Evolutionary conservation across 345 rosid species (phyloP).

Genomic region (Litchi chinensis): DNA sequence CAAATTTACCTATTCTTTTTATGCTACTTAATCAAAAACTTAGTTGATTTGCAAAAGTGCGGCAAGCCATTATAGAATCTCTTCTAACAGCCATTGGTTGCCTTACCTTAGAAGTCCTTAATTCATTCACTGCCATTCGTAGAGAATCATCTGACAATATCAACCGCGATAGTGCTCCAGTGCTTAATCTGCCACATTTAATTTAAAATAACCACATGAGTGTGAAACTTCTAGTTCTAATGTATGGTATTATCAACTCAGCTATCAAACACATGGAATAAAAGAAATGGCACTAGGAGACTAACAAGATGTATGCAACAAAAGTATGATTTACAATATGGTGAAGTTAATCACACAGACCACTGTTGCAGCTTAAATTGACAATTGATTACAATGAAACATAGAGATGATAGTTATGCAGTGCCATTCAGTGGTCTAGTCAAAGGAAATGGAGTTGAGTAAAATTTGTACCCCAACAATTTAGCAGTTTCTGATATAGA

Average conservation of each 20-base stretch:
- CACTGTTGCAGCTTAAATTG: no score
- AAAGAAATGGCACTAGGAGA: background rate
- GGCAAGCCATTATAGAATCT: background rate
- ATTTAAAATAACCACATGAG: slow-evolving; percentile 1
- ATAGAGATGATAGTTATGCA: no score
- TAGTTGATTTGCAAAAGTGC: background rate
- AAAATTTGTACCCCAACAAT: slow-evolving; percentile 52
- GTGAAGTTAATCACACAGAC: no score
- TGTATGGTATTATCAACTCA: background rate
- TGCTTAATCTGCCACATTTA: slow-evolving; percentile 66
- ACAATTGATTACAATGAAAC: no score
- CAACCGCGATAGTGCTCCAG: slow-evolving; percentile 91
- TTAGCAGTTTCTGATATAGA: slow-evolving; percentile 84
- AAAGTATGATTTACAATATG: background rate
- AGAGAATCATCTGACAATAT: slow-evolving; percentile 86
- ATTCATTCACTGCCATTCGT: slow-evolving; percentile 74
- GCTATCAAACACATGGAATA: background rate
- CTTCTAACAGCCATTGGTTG: background rate
- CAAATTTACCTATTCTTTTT: background rate
- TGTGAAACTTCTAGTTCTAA: background rate
- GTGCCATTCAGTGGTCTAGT: no score
- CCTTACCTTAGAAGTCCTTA: slow-evolving; percentile 73
- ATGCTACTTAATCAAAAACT: background rate
- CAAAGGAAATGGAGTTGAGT: no score
- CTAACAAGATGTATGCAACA: background rate